Base-by-base conservation (phyloP, 2,329 filamentous ascomycete species). In the Coniosporium tulheliwenetii region DNA sequence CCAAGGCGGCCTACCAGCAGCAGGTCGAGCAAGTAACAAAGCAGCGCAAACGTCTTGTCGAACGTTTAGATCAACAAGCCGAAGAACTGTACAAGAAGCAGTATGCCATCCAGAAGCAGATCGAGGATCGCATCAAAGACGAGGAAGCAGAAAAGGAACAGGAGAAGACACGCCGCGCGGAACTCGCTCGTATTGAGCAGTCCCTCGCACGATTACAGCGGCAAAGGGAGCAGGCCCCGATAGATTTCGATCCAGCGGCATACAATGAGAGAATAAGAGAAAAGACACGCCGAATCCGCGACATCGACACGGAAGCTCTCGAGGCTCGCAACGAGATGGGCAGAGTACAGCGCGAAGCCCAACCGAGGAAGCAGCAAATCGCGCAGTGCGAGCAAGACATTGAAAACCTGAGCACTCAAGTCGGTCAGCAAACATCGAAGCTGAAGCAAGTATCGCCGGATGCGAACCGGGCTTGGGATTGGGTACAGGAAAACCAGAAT, bases 201-300 rank as follows among this genome's bases (percentile, higher is more conserved):
- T 70, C 62, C 19, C 77, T 93, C 37, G 73, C 69, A 2, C 63
- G 65, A 5, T 61, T 87, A n/a, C 70, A 81, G 52, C 75, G 71
- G 5, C 70, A 74, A 44, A 60, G 77, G 47, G 71, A 77, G 43
- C 72, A 78, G 36, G 67, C 69, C 10, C 77, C 80, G 0, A 65
- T 71, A 0, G 71, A 78, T 5, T 85, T 91, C 52, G 77, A 91
- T 52, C 59, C 75, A 8, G 65, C 70, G 5, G 74, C 74, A 4
- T 87, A 77, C 63, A 91, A 89, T 48, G 71, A 76, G 40, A 74
- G 74, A 46, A 79, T 86, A 57, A 68, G 79, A 58, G 73, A 81
- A 38, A 68, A 79, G 43, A 61, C 61, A 4, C 47, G 46, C 12
- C 49, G 55, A 26, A 52, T 64, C 1, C 68, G 73, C 0, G 65